phyloP scores from a whole-genome alignment of 2,329 filamentous ascomycete genomes.

The Fusarium graminum region DNA sequence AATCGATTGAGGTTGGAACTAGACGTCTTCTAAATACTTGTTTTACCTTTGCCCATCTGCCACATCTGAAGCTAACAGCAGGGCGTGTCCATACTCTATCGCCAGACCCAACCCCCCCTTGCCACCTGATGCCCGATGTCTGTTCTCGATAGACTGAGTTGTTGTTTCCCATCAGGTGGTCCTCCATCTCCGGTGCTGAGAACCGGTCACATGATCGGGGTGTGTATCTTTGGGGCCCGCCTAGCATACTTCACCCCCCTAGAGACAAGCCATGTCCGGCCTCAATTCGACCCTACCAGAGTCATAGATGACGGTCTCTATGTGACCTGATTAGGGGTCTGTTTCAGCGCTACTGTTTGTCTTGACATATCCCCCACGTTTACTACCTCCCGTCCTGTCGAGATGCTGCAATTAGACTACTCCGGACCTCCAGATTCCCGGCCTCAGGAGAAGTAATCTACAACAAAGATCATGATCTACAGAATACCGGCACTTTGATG shows the following conservation, averaged over 20 bases:
- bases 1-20: slow-evolving; percentile 33
- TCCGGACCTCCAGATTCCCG: slow-evolving; percentile 36
- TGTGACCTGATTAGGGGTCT: slow-evolving; percentile 17
- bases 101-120: slow-evolving; percentile 30
- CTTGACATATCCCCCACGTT: slow-evolving; percentile 31
- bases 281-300: slow-evolving; percentile 34
- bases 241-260: slow-evolving; percentile 36
- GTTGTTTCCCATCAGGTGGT: slow-evolving; percentile 41
- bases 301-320: slow-evolving; percentile 34
- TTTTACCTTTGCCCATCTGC: slow-evolving; percentile 23
- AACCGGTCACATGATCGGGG: slow-evolving; percentile 39
- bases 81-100: slow-evolving; percentile 24
- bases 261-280: slow-evolving; percentile 36
- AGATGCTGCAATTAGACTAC: slow-evolving; percentile 29
- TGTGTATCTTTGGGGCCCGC: slow-evolving; percentile 36
- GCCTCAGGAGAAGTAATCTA: slow-evolving; percentile 5
- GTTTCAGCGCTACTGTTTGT: slow-evolving; percentile 13
- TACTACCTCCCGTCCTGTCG: slow-evolving; percentile 16
- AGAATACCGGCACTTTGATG: slow-evolving; percentile 14
- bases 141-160: slow-evolving; percentile 36
- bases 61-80: slow-evolving; percentile 38
- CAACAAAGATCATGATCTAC: slow-evolving; percentile 20
- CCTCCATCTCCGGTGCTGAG: slow-evolving; percentile 20
- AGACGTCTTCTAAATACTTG: slow-evolving; percentile 43
- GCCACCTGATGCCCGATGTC: slow-evolving; percentile 40